phyloP scores from a whole-genome alignment of 2,329 filamentous ascomycete species.

The Cladosporium sp. region DNA sequence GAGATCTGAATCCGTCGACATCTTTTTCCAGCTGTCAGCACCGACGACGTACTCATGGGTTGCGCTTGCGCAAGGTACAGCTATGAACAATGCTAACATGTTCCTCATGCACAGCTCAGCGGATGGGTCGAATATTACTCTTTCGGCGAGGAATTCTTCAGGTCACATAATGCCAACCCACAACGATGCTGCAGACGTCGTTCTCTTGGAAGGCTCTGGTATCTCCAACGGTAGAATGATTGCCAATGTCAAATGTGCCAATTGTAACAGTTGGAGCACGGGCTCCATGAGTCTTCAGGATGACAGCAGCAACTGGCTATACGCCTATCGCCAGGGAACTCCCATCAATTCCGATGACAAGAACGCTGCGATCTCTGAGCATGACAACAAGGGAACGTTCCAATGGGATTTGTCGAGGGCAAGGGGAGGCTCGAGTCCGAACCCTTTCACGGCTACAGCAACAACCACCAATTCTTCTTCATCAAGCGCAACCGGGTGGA shows the following conservation, averaged over 20 bases:
- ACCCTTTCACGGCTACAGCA: slow-evolving; percentile 36
- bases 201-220: slow-evolving; percentile 52
- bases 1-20: slow-evolving; percentile 48
- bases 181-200: slow-evolving; percentile 41
- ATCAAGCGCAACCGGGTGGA: slow-evolving; percentile 6
- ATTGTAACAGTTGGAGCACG: slow-evolving; percentile 50
- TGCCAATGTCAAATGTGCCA: slow-evolving; percentile 54
- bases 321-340: slow-evolving; percentile 43
- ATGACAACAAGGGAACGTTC: slow-evolving; percentile 39
- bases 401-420: slow-evolving; percentile 46
- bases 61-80: slow-evolving; percentile 51
- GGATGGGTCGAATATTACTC: slow-evolving; percentile 51
- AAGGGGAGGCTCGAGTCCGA: slow-evolving; percentile 44
- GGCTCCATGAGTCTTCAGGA: slow-evolving; percentile 48
- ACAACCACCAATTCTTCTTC: slow-evolving; percentile 12
- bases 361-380: slow-evolving; percentile 41
- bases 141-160: slow-evolving; percentile 49
- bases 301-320: slow-evolving; percentile 45
- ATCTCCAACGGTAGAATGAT: slow-evolving; percentile 50
- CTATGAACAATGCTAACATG: slow-evolving; percentile 55
- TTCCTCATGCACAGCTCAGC: slow-evolving; percentile 55
- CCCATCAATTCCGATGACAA: slow-evolving; percentile 45
- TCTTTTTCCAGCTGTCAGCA: slow-evolving; percentile 56
- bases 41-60: slow-evolving; percentile 53
- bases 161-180: slow-evolving; percentile 43